phyloP scores from a whole-genome alignment of 2,329 filamentous ascomycete species.

The Zasmidium citrigriseum region DNA sequence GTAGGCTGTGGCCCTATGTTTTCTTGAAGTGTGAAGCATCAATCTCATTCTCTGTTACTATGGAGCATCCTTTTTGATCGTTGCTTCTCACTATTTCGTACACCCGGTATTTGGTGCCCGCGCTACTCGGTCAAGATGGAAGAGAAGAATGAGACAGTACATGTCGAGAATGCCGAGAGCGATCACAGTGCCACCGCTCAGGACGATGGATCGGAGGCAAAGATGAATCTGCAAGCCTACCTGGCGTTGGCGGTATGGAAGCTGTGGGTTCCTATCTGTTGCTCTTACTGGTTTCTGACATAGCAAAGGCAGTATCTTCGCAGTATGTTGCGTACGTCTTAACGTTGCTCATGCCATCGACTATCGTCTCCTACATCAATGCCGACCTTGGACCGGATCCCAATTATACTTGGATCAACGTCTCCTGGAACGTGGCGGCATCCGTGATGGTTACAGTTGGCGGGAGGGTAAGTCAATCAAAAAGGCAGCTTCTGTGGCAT shows the following conservation, averaged over 20 bases:
- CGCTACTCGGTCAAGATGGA: background rate
- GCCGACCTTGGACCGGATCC: slow-evolving; percentile 16
- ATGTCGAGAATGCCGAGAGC: background rate
- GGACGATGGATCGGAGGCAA: background rate
- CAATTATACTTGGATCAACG: slow-evolving; percentile 20
- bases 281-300: background rate
- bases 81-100: background rate
- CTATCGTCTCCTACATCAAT: slow-evolving; percentile 18
- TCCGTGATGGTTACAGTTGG: slow-evolving; percentile 15
- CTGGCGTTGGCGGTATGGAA: slow-evolving; percentile 12
- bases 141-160: background rate
- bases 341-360: slow-evolving; percentile 18
- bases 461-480: background rate
- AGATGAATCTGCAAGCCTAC: slow-evolving; percentile 6
- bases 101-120: background rate
- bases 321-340: slow-evolving; percentile 7
- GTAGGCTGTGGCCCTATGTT: slow-evolving; percentile 2
- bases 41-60: background rate
- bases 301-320: slow-evolving; percentile 1
- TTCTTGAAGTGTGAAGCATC: background rate
- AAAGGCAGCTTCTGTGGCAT: background rate
- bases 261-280: no score
- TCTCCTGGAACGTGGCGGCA: slow-evolving; percentile 17
- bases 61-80: background rate
- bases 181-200: background rate